Conservation (phyloP, 2,329 filamentous ascomycete species). For the Sporothrix curviconia region DNA sequence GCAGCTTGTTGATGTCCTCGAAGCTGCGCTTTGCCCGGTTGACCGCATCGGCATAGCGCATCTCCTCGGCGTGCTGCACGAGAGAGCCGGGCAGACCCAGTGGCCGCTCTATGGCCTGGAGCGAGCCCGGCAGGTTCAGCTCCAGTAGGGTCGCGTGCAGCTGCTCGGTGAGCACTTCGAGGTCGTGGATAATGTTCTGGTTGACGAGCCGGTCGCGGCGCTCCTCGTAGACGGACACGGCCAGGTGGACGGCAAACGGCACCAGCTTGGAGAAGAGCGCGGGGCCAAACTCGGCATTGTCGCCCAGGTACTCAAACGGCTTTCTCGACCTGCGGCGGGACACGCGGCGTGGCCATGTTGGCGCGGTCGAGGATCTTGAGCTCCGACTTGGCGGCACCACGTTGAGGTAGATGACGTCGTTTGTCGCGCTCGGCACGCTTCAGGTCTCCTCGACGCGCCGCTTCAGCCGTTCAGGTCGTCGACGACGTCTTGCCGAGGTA, state of each 20-base stretch:
- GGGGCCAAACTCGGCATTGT: slow-evolving; percentile 71
- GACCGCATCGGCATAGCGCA: slow-evolving; percentile 82
- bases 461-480: slow-evolving; percentile 79
- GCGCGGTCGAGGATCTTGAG: slow-evolving; percentile 79
- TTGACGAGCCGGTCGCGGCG: slow-evolving; percentile 85
- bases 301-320: slow-evolving; percentile 72
- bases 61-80: slow-evolving; percentile 85
- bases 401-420: slow-evolving; percentile 82
- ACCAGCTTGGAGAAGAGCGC: slow-evolving; percentile 87
- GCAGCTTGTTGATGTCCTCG: slow-evolving; percentile 84
- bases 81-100: slow-evolving; percentile 80
- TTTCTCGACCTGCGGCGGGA: slow-evolving; percentile 77
- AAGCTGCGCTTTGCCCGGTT: slow-evolving; percentile 71
- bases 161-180: slow-evolving; percentile 73
- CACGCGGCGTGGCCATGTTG: slow-evolving; percentile 74
- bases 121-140: slow-evolving; percentile 80
- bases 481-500: slow-evolving; percentile 78
- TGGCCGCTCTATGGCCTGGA: slow-evolving; percentile 93
- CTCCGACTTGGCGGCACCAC: slow-evolving; percentile 84
- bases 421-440: slow-evolving; percentile 93
- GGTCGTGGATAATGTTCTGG: slow-evolving; percentile 74
- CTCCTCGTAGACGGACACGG: slow-evolving; percentile 91
- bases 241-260: slow-evolving; percentile 90
- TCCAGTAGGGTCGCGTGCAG: slow-evolving; percentile 74
- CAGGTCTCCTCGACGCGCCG: slow-evolving; percentile 72